Evolutionary conservation across 2,329 filamentous ascomycete genomes (phyloP).

Genomic region (Dactylellina parvicollis): DNA sequence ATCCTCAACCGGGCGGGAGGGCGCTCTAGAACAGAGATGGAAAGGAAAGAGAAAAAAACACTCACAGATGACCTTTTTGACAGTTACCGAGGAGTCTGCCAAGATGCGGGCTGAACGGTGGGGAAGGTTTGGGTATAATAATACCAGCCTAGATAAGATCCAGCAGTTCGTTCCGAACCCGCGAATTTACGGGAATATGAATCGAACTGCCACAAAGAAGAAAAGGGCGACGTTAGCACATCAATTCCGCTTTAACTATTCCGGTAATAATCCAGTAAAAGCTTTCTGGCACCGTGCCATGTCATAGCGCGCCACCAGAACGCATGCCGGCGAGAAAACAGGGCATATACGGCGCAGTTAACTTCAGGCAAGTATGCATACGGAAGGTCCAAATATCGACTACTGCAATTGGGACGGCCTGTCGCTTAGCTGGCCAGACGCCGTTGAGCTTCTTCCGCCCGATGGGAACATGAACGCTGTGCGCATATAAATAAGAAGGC

Average conservation of each 20-base stretch:
- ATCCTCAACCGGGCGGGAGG: not conserved
- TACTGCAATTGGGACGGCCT: not conserved
- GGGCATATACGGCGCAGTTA: constrained; percentile 2
- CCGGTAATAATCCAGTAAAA: not conserved
- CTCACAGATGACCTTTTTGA: constrained; percentile 20
- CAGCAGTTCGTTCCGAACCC: constrained; percentile 37
- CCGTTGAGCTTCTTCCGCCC: not conserved
- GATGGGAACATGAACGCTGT: not conserved
- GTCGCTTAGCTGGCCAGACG: not conserved
- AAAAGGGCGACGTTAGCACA: constrained; percentile 37
- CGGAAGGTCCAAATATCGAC: constrained; percentile 29
- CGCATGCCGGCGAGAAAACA: not conserved
- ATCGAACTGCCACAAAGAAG: constrained; percentile 24
- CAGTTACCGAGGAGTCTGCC: constrained; percentile 19
- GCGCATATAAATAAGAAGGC: not conserved
- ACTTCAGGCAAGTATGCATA: constrained; percentile 17
- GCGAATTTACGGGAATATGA: constrained; percentile 16
- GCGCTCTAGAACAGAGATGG: constrained; percentile 15
- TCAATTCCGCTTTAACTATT: constrained; percentile 17
- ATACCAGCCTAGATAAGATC: constrained; percentile 30
- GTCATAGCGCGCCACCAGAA: constrained; percentile 9
- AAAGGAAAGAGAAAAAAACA: constrained; percentile 5
- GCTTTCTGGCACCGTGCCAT: not conserved
- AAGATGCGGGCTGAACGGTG: constrained; percentile 17
- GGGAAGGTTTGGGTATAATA: not conserved